Conservation (phyloP, 208 protist genomes). For the Vickermania spadyakhi region DNA sequence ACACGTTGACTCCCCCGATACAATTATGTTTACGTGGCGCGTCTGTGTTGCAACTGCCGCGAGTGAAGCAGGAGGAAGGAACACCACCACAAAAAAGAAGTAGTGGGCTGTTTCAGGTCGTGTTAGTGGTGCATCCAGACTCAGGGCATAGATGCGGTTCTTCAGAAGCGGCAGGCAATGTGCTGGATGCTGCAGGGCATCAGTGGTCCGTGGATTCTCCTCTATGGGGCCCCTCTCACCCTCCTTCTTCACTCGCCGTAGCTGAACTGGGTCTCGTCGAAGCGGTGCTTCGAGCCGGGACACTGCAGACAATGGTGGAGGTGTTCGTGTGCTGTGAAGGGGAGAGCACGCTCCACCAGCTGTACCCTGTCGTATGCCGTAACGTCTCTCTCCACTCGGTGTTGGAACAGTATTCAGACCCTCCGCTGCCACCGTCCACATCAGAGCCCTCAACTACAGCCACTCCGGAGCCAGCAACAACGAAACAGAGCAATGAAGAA, state of each 20-base stretch:
- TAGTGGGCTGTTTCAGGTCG: neutral
- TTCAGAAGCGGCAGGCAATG: conserved; percentile 41
- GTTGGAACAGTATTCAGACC: no score
- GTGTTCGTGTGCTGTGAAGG: conserved; percentile 17
- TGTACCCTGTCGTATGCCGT: conserved; percentile 9
- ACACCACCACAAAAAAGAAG: neutral
- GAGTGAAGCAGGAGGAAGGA: neutral
- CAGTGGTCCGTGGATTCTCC: conserved; percentile 43
- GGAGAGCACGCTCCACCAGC: conserved; percentile 1
- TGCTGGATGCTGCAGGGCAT: conserved; percentile 26
- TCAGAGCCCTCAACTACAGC: no score
- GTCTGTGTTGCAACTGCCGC: conserved; percentile 39
- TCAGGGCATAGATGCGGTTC: no score
- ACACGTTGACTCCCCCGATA: conserved; percentile 23
- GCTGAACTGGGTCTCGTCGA: conserved; percentile 68
- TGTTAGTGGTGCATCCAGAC: no score
- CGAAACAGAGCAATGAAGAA: no score
- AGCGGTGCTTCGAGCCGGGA: conserved; percentile 37
- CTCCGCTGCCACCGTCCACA: no score
- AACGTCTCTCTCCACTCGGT: conserved; percentile 3
- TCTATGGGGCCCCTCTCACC: conserved; percentile 48
- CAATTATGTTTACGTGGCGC: conserved; percentile 27
- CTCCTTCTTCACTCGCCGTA: conserved; percentile 31
- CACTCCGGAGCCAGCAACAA: no score
- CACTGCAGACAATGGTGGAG: conserved; percentile 31